Conservation (phyloP, 192 early-diverging fungal genomes). For the Funneliformis mosseae region DNA sequence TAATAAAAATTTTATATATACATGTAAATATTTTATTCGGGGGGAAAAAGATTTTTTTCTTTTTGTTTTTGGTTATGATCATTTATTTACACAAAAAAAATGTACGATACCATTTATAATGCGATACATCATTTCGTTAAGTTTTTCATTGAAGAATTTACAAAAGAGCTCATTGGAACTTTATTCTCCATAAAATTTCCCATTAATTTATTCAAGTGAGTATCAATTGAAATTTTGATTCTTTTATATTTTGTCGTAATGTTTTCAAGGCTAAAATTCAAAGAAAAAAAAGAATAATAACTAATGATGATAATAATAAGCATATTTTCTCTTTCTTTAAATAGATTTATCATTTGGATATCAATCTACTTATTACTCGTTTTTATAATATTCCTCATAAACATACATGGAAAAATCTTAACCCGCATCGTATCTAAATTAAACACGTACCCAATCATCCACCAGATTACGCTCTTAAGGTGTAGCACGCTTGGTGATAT, state of each 20-base stretch:
- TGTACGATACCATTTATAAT: not conserved
- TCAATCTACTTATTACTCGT: not conserved
- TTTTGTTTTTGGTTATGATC: no score
- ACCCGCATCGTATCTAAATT: not conserved
- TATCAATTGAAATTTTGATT: not conserved
- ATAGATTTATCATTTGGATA: not conserved
- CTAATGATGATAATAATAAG: no score
- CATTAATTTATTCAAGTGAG: not conserved
- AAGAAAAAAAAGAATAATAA: not conserved
- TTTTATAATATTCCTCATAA: not conserved
- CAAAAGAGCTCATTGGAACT: not conserved
- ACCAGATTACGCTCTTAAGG: not conserved
- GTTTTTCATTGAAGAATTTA: not conserved
- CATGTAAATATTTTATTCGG: no score
- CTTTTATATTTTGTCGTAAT: not conserved
- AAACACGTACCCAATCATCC: not conserved
- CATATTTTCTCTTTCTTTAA: not conserved
- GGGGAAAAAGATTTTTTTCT: no score
- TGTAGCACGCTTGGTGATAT: not conserved
- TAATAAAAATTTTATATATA: no score
- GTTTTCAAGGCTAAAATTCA: not conserved
- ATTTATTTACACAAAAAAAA: not conserved
- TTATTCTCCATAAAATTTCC: not conserved
- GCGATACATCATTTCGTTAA: not conserved
- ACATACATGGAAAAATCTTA: not conserved